Conservation (phyloP, 805 yeast genomes). For the Pichia rugopelliculosa region DNA sequence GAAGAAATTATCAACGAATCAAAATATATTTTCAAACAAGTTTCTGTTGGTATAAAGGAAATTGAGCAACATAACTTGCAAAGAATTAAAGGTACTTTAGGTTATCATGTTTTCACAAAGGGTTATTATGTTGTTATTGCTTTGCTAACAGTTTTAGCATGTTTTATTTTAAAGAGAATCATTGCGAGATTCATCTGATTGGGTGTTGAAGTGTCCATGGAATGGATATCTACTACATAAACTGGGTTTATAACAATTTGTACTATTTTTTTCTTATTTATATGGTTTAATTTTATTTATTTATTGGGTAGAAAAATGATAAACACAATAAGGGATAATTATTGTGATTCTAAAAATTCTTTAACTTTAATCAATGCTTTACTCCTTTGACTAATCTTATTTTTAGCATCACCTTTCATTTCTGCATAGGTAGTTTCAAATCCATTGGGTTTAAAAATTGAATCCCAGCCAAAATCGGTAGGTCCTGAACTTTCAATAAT, state of each 20-base stretch:
- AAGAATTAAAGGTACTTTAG: conserved; percentile 46
- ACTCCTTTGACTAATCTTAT: conserved; percentile 79
- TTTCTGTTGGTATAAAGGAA: conserved; percentile 54
- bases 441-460: conserved; percentile 80
- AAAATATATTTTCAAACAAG: conserved; percentile 55
- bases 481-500: conserved; percentile 73
- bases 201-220: neutral
- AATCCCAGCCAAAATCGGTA: conserved; percentile 89
- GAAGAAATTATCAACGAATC: conserved; percentile 62
- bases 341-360: conserved; percentile 34
- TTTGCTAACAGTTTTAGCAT: conserved; percentile 27
- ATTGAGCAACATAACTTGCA: conserved; percentile 58
- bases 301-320: conserved; percentile 2
- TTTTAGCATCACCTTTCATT: conserved; percentile 70
- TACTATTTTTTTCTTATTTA: neutral
- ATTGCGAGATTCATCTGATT: neutral
- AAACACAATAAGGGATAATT: conserved; percentile 5
- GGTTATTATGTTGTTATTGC: conserved; percentile 41
- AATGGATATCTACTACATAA: too few species aligned
- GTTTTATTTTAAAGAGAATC: conserved; percentile 21
- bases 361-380: conserved; percentile 72
- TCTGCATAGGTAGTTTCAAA: conserved; percentile 78
- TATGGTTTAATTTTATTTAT: neutral
- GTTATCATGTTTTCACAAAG: conserved; percentile 45
- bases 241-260: neutral